Evolutionary conservation across 2,329 filamentous ascomycete species (phyloP).

Genomic region (Xylaria sp.): DNA sequence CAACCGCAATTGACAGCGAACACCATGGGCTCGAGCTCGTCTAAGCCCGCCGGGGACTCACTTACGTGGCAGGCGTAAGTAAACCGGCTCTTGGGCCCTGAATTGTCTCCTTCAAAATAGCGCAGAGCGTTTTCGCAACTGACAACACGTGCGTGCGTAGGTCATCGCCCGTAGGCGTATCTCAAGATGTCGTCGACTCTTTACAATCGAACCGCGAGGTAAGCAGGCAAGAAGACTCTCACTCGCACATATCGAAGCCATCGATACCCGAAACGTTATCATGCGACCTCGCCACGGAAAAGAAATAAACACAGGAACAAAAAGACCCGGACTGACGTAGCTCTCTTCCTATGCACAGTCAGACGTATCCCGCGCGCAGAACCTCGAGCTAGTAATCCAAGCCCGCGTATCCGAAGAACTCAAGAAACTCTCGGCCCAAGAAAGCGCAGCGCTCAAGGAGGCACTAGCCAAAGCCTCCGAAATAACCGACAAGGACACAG

Average conservation of each 20-base stretch:
- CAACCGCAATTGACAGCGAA: slow-evolving; percentile 49
- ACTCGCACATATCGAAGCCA: neutral
- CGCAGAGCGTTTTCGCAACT: slow-evolving; percentile 3
- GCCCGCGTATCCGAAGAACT: slow-evolving; percentile 87
- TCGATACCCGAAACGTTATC: neutral
- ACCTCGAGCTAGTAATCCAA: slow-evolving; percentile 88
- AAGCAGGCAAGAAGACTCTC: slow-evolving; percentile 46
- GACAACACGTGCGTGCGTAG: slow-evolving; percentile 40
- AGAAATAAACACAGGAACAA: neutral
- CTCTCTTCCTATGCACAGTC: slow-evolving; percentile 65
- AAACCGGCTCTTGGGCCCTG: neutral
- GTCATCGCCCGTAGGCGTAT: slow-evolving; percentile 68
- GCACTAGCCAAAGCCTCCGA: slow-evolving; percentile 68
- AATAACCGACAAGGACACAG: slow-evolving; percentile 43
- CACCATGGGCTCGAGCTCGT: slow-evolving; percentile 68
- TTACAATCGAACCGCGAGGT: slow-evolving; percentile 90
- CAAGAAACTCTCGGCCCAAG: slow-evolving; percentile 77
- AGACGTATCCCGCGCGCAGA: slow-evolving; percentile 85
- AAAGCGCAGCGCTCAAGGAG: slow-evolving; percentile 74
- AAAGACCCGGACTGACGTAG: slow-evolving; percentile 8
- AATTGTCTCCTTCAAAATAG: neutral
- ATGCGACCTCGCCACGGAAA: neutral
- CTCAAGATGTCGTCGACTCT: slow-evolving; percentile 82
- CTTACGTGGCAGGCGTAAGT: slow-evolving; percentile 68
- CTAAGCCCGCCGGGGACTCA: slow-evolving; percentile 61